Evolutionary conservation across 1,139 yeast species (phyloP).

Genomic region (Yamadazyma pseudoaaseri): DNA sequence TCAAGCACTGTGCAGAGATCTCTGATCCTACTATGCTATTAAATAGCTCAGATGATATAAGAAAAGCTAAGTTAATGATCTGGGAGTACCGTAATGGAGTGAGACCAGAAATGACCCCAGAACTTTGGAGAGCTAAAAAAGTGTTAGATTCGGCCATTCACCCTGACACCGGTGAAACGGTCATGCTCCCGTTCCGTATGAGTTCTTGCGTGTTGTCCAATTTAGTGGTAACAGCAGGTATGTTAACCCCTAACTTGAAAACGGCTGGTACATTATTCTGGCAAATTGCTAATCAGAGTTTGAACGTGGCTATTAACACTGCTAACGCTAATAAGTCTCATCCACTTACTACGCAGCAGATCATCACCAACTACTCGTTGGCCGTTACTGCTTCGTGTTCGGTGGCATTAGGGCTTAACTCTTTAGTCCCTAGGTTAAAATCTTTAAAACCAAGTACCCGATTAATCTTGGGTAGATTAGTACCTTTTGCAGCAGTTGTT

Average conservation of each 20-base stretch:
- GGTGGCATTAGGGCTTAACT: constrained; percentile 89
- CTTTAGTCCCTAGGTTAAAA: constrained; percentile 79
- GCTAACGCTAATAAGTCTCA: constrained; percentile 96
- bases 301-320: constrained; percentile 94
- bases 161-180: constrained; percentile 95
- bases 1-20: constrained; percentile 87
- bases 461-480: constrained; percentile 75
- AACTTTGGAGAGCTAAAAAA: constrained; percentile 86
- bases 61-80: constrained; percentile 60
- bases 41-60: constrained; percentile 64
- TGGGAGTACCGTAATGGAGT: constrained; percentile 75
- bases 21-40: constrained; percentile 90
- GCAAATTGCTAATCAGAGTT: constrained; percentile 96
- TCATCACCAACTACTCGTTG: constrained; percentile 72
- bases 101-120: constrained; percentile 64
- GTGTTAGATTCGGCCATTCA: constrained; percentile 85
- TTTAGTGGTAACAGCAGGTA: constrained; percentile 92
- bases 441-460: constrained; percentile 65
- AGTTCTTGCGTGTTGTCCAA: constrained; percentile 92
- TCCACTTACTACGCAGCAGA: constrained; percentile 77
- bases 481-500: constrained; percentile 97
- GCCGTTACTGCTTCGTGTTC: constrained; percentile 95
- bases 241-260: constrained; percentile 93
- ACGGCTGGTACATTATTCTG: constrained; percentile 90
- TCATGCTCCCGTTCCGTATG: constrained; percentile 91